These are phyloP conservation scores for Phialophora expanda DNA, from an alignment of 2,329 filamentous ascomycete genomes.

Conservation along the genomic window DNA sequence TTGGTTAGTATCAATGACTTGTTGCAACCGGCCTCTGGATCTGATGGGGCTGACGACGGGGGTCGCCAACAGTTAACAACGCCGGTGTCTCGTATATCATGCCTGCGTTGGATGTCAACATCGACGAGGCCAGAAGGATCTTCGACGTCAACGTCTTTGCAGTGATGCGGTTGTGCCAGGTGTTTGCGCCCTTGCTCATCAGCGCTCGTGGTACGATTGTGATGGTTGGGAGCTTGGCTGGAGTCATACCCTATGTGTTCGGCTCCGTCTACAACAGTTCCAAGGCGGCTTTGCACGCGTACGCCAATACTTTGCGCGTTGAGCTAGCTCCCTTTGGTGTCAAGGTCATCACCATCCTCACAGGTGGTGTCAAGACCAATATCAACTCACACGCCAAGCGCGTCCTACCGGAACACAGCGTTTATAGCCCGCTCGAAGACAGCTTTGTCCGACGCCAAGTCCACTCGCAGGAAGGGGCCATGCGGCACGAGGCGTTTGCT, in stretches of 20 bases:
- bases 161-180: conserved; percentile 44
- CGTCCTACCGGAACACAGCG: conserved; percentile 30
- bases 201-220: conserved; percentile 34
- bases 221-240: conserved; percentile 33
- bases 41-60: conserved; percentile 1
- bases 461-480: conserved; percentile 36
- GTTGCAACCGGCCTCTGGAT: too few relatives aligned
- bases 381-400: conserved; percentile 46
- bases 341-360: conserved; percentile 60
- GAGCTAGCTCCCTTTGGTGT: conserved; percentile 48
- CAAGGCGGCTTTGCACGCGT: conserved; percentile 65
- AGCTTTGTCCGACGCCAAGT: conserved; percentile 33
- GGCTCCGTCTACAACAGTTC: conserved; percentile 59
- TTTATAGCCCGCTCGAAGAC: conserved; percentile 29
- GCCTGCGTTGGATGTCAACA: conserved; percentile 42
- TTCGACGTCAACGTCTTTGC: conserved; percentile 47
- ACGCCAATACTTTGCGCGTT: conserved; percentile 63
- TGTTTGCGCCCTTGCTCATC: conserved; percentile 42
- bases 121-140: conserved; percentile 42
- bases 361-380: conserved; percentile 65
- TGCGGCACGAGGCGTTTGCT: conserved; percentile 33
- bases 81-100: conserved; percentile 37
- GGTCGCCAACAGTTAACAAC: conserved; percentile 33
- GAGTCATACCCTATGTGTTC: conserved; percentile 37
- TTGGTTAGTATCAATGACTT: conserved; percentile 26